Evolutionary conservation across 208 protist genomes (phyloP).

Genomic region (Crithidia mellificae): DNA sequence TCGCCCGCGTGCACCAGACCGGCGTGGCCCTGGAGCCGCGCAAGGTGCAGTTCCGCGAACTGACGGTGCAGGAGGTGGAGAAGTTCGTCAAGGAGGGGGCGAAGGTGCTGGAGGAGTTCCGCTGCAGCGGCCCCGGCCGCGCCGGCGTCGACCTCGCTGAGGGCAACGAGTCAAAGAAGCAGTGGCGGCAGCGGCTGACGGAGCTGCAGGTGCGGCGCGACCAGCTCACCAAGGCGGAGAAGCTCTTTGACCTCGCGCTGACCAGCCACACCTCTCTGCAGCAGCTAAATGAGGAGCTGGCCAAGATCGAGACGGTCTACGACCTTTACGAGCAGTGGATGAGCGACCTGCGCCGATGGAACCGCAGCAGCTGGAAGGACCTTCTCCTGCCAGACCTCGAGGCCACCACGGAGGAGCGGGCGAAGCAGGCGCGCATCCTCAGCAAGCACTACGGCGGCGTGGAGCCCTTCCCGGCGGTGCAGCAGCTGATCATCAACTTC

Average conservation of each 20-base stretch:
- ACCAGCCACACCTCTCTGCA: slow-evolving; percentile 92
- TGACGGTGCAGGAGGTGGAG: slow-evolving; percentile 90
- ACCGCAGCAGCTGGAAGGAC: slow-evolving; percentile 96
- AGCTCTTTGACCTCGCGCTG: slow-evolving; percentile 96
- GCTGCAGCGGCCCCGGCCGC: slow-evolving; percentile 79
- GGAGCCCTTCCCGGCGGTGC: slow-evolving; percentile 86
- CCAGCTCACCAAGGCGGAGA: slow-evolving; percentile 94
- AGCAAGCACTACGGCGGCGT: slow-evolving; percentile 87
- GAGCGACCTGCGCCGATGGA: slow-evolving; percentile 93
- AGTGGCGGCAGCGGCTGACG: slow-evolving; percentile 83
- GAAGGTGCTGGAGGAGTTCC: slow-evolving; percentile 75
- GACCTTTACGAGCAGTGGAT: slow-evolving; percentile 94
- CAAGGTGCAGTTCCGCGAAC: slow-evolving; percentile 94
- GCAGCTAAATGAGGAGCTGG: slow-evolving; percentile 91
- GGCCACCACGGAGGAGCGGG: slow-evolving; percentile 92
- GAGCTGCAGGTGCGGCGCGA: slow-evolving; percentile 84
- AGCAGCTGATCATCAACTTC: slow-evolving; percentile 95
- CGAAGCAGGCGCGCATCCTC: slow-evolving; percentile 83
- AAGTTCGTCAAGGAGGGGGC: slow-evolving; percentile 71
- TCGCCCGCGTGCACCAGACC: slow-evolving; percentile 70
- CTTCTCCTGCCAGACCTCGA: slow-evolving; percentile 95
- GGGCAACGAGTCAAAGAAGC: slow-evolving; percentile 89
- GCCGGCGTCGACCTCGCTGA: slow-evolving; percentile 86
- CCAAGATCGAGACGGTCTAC: slow-evolving; percentile 92
- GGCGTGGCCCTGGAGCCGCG: slow-evolving; percentile 88